Base-by-base conservation (phyloP, 345 rosid genomes). In the Citrus medica region DNA sequence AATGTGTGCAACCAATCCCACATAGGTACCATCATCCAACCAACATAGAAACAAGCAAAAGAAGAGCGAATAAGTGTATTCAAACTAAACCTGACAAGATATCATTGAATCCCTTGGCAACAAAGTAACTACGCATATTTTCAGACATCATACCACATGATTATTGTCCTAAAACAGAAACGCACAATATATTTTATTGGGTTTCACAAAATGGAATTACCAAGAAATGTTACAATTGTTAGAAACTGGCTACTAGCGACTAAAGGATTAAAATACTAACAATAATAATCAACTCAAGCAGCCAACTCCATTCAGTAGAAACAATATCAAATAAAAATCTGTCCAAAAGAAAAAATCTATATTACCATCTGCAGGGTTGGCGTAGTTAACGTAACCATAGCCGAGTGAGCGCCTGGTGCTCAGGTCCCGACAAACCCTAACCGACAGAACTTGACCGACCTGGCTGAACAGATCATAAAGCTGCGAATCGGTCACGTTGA, bases 341-440 rank as follows among this genome's bases (percentile, higher is more conserved):
- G 30, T 51, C 0, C 10, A 17, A 30, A 48, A 48, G 73, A 0
- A 68, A 16, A 78, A 37, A 7, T 21, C 32, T 0, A 14, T 12
- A 79, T 87, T 82, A 93, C 98, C 98, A 85, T 95, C 98, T 56
- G 83, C 88, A 81, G 94, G 86, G 74, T 86, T 85, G 86, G 85
- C 85, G 63, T 84, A 95, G 86, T 93, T 95, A 30, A 95, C 93
- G 48, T 95, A 95, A 58, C 91, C 98, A 78, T 95, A 94, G 58
- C 97, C 96, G 25, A 94, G 96, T 74, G 98, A 92, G 56, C 92
- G 84, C 68, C 94, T 86, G 27, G 93, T 89, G 32, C 85, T 84
- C 86, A 92, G 76, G 86, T 95, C 98, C 79, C 95, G 85, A 71
- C 98, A 95, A 59, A 94, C 95, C 80, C 97, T 84, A 53, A 94